Evolutionary conservation across 495 filamentous ascomycete genomes (phyloP), one percentile per base, ranked within the genome.

Genomic region (Hypoxylon perforatum): DNA sequence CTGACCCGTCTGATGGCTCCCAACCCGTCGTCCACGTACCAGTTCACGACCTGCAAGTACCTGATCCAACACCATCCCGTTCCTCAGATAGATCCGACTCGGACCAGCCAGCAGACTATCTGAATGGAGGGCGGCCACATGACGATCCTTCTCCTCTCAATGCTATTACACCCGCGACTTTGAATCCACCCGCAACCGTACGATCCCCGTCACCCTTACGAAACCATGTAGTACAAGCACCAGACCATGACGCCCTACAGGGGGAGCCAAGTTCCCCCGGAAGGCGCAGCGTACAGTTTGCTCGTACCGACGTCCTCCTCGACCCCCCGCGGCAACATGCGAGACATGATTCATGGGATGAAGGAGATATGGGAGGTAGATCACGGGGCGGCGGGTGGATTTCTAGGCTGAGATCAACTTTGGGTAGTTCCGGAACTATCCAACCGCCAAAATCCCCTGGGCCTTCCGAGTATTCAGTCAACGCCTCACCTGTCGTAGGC

Each of bases 221-320:
- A 28, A 60, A 61, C 14, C 22, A 50, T 6, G 49, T 50, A 4
- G 7, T 57, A 1, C 60, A 57, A 11, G 11, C 41, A 18, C 44
- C 57, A 4, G 66, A 63, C n/a, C 71, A 68, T 61, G 59, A 50
- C 22, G 38, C 21, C 46, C 30, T 33, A 36, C 62, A 39, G 15
- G 67, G 48, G 7, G 67, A 71, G 39, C 61, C 63, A 9, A 54
- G 19, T 15, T 75, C 73, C 2, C 81, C 84, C 8, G 80, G 80
- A 19, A 77, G 84, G 46, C 84, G 82, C 17, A 90, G 85, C 63
- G 89, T 92, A 11, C 89, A 92, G 63, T 92, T 92, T 68, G 81
- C 80, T 28, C 82, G 80, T 23, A 75, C 84, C 53, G 81, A 87
- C 35, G 73, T 68, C 11, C 51, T 75, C 12, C 76, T 84, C 33